Base-by-base conservation (phyloP, 1,284 basidiomycete genomes). In the Heterobasidion occidentale region DNA sequence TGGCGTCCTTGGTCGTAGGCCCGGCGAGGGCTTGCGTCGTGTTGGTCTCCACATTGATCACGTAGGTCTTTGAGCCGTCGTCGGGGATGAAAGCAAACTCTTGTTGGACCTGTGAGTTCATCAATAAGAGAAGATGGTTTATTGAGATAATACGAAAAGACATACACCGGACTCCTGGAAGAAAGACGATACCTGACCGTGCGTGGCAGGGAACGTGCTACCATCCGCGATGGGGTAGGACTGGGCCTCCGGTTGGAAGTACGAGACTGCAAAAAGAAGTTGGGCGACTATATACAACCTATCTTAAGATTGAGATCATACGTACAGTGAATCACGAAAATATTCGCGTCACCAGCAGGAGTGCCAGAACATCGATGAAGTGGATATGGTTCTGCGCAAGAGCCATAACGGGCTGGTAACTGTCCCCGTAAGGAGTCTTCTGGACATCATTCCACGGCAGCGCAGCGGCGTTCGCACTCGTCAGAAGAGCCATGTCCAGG, bases 321-420 rank as follows among this genome's bases (percentile, higher is more conserved):
- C 87, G 63, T 63, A 88, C 90, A 94, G 72, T 95, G 92, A 60
- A 95, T 90, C 38, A 94, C 90, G 64, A 92, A 95, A 58, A 94
- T 86, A 58, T 85, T 74, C 3, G 84, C 86, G 52, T 78, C 80
- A 44, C 91, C 92, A 19, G 84, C 78, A 17, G 79, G 60, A 6
- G 81, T 75, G 38, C 74, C 77, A 7, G 87, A 2, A 90, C 83
- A 60, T 89, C 77, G 47, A 93, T 74, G 79, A 92, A 93, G 65
- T 88, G 82, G 36, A 91, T 73, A 65, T 91, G 88, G 65, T 91
- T 91, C 63, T 90, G 81, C 7, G 88, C 88, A 36, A 91, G 73
- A 0, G 82, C 88, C 83, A 90, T 86, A 54, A 86, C 83, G 17
- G 89, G 86, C 58, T 81, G 71, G 68, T 88, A 89, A 58, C 66